Evolutionary conservation across 805 yeast genomes (phyloP).

Genomic region (Candida suzukii): DNA sequence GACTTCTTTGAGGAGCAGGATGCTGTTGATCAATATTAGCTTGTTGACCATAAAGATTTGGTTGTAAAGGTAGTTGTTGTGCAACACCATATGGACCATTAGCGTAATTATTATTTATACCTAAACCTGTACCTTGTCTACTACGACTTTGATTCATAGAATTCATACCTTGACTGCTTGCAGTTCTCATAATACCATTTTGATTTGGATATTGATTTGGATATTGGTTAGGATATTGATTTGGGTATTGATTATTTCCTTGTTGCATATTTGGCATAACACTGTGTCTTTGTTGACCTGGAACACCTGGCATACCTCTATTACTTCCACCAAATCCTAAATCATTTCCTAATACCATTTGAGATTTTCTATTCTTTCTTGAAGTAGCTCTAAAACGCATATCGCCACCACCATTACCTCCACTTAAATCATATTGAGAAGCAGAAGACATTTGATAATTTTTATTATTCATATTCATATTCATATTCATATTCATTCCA

Average conservation of each 20-base stretch:
- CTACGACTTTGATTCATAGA: not conserved
- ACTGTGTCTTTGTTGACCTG: conserved; percentile 21
- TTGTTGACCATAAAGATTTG: conserved; percentile 1
- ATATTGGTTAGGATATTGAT: conserved; percentile 3
- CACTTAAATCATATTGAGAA: conserved; percentile 8
- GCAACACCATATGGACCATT: conserved; percentile 6
- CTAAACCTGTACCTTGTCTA: conserved; percentile 8
- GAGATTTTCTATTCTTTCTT: conserved; percentile 37
- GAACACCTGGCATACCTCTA: conserved; percentile 25
- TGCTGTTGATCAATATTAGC: conserved; percentile 1
- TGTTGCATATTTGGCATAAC: conserved; percentile 22
- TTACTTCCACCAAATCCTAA: conserved; percentile 17
- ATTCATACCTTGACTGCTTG: conserved; percentile 1
- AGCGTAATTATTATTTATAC: conserved; percentile 11
- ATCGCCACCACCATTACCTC: conserved; percentile 6
- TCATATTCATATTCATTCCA: not conserved
- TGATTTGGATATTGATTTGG: conserved; percentile 7
- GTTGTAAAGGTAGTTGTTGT: not conserved
- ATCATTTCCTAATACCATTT: conserved; percentile 18
- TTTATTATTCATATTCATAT: conserved; percentile 7
- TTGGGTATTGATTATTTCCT: no score
- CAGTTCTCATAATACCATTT: conserved; percentile 8
- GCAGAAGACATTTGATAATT: conserved; percentile 6
- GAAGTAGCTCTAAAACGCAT: conserved; percentile 34
- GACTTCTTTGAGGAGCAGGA: conserved; percentile 4